A percentile compares a stretch with the other conserved stretches of the same genome.
phyloP scores from a whole-genome alignment of 2,329 filamentous ascomycete genomes.

The Colletotrichum agaves region DNA sequence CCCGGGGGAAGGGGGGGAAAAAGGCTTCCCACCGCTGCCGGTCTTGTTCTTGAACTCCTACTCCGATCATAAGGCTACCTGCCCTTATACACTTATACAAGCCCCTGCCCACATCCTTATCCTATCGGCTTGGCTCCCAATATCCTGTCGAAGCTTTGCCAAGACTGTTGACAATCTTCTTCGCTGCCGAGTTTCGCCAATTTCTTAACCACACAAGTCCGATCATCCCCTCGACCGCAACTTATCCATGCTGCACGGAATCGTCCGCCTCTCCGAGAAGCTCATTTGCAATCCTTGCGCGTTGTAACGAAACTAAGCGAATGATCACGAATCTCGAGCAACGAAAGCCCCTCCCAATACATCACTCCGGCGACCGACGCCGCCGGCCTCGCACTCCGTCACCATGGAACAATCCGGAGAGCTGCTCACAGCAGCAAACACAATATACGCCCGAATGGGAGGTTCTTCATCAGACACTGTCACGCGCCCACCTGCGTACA shows the following conservation, averaged over 20 bases:
- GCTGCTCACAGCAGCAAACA: slow-evolving; percentile 31
- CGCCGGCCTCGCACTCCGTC: slow-evolving; percentile 11
- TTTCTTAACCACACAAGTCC: not conserved
- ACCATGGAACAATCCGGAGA: slow-evolving; percentile 34
- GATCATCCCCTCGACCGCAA: not conserved
- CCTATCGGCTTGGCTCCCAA: not conserved
- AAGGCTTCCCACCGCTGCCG: not conserved
- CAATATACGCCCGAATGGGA: slow-evolving; percentile 36
- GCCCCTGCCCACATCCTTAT: not conserved
- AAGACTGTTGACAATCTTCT: slow-evolving; percentile 34
- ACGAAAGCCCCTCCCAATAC: slow-evolving; percentile 1
- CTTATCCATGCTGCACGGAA: slow-evolving; percentile 1
- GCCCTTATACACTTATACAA: not conserved
- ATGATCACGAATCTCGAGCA: slow-evolving; percentile 27
- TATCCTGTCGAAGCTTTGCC: slow-evolving; percentile 22
- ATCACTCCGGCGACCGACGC: slow-evolving; percentile 33
- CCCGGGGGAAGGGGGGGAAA: not conserved
- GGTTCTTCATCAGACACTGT: slow-evolving; percentile 38
- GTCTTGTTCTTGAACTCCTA: slow-evolving; percentile 1
- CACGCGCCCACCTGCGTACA: slow-evolving; percentile 70
- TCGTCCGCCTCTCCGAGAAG: not conserved
- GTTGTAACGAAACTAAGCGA: slow-evolving; percentile 11
- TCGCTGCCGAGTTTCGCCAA: not conserved
- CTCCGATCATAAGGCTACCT: not conserved
- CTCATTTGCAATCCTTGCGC: not conserved